Conservation (phyloP, 345 rosid genomes). For the Populus deltoides region DNA sequence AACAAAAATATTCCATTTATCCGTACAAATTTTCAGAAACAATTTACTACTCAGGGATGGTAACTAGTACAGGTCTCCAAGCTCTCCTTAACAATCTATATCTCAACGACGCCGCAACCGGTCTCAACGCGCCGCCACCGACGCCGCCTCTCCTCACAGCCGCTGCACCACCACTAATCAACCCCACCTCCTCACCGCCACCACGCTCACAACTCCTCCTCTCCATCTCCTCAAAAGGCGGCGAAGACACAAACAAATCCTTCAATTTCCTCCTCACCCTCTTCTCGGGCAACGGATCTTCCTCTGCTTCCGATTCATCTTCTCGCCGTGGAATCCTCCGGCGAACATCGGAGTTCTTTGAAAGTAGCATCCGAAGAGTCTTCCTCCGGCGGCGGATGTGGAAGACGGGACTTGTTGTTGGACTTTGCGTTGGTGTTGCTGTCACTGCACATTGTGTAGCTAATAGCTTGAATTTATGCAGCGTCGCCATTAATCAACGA, state of each 20-base stretch:
- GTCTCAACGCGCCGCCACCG: slow-evolving; percentile 43
- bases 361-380: slow-evolving; percentile 82
- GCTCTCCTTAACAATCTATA: slow-evolving; percentile 67
- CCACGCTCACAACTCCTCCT: slow-evolving; percentile 2
- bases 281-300: slow-evolving; percentile 30
- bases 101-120: slow-evolving; percentile 50
- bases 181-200: slow-evolving; percentile 7
- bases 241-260: slow-evolving; percentile 77
- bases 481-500: slow-evolving; percentile 47
- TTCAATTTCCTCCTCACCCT: slow-evolving; percentile 58
- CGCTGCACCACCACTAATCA: background rate
- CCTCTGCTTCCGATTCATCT: slow-evolving; percentile 11
- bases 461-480: slow-evolving; percentile 78
- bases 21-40: slow-evolving; percentile 6
- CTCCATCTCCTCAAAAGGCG: slow-evolving; percentile 52
- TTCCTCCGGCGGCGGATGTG: slow-evolving; percentile 86
- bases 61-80: slow-evolving; percentile 79
- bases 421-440: slow-evolving; percentile 68
- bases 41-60: slow-evolving; percentile 67
- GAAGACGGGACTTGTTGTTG: slow-evolving; percentile 73
- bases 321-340: slow-evolving; percentile 38
- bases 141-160: slow-evolving; percentile 21
- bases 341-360: slow-evolving; percentile 19
- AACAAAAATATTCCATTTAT: slow-evolving; percentile 8
- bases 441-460: slow-evolving; percentile 75